Base-by-base conservation (phyloP, 2,329 filamentous ascomycete species). In the Ilyonectria destructans region DNA sequence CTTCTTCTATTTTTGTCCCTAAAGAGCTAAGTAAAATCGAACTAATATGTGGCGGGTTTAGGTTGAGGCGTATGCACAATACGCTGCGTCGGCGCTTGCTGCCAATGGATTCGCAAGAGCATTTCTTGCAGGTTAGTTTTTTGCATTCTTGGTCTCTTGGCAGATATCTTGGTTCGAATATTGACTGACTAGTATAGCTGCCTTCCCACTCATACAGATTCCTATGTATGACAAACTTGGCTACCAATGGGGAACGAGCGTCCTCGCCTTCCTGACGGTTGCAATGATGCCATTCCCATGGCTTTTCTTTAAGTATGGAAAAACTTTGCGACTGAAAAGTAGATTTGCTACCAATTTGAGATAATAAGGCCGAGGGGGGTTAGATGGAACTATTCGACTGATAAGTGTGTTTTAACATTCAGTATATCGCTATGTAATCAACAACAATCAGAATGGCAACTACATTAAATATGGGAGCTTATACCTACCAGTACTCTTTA, bases 151-250 rank as follows among this genome's bases (percentile, higher is more conserved):
- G 21, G 21, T 23, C 21, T 23, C 21, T 23, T 23, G 21, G 21
- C 21, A 23, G 21, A 23, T 23, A 23, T 23, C 21, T 23, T 23
- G 3, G 1, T 1, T 1, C 9, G 21, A 1, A 0, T 17, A 4
- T 43, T 54, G 10, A 70, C 19, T 6, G 1, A 37, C 19, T 17
- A 10, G 15, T 12, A 2, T 2, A 74, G 72, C 72, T 13, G 69
- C 72, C 0, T 74, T 74, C 0, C 72, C 72, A 0, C 45, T 74
- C 0, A 62, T 74, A 23, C 65, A 67, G 0, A 68, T 67, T 9
- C 72, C 69, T 21, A 74, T 74, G 72, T 74, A 74, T 13, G 57
- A 74, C 0, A 73, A 46, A 2, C 69, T 74, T 17, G 72, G 72
- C 0, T 73, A 57, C 8, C 69, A 71, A 6, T 74, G 72, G 72